Evolutionary conservation across 179 eudicot species (phyloP).

Genomic region (Actinidia chinensis): DNA sequence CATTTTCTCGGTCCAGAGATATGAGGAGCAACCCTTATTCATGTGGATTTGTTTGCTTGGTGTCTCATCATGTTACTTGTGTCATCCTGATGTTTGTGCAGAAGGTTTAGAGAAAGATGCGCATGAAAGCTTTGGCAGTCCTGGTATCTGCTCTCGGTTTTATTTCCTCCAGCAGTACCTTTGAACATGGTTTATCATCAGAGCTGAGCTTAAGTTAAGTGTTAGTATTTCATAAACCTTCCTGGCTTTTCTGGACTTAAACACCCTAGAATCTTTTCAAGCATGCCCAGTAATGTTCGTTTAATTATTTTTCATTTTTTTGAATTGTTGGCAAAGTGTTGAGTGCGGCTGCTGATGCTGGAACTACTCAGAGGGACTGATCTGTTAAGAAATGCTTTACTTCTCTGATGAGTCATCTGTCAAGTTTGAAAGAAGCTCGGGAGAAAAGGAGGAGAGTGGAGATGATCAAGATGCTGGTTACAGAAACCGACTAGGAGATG

Average conservation of each 20-base stretch:
- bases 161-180: constrained; percentile 41
- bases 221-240: constrained; percentile 34
- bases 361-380: constrained; percentile 36
- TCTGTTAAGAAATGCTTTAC: constrained; percentile 39
- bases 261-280: background rate
- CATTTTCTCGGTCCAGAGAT: constrained; percentile 50
- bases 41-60: constrained; percentile 60
- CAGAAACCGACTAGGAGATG: constrained; percentile 56
- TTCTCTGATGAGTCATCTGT: constrained; percentile 53
- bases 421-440: constrained; percentile 53
- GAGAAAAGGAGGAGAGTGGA: constrained; percentile 44
- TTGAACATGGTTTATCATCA: constrained; percentile 36
- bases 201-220: constrained; percentile 63
- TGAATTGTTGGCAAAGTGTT: constrained; percentile 54
- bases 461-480: constrained; percentile 37
- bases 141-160: constrained; percentile 54
- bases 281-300: constrained; percentile 2
- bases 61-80: constrained; percentile 63
- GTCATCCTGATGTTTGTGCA: constrained; percentile 58
- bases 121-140: constrained; percentile 46
- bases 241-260: background rate
- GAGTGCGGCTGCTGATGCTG: constrained; percentile 48
- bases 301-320: constrained; percentile 40
- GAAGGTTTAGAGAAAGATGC: constrained; percentile 49
- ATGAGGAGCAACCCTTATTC: constrained; percentile 45